A percentile compares a stretch with the other conserved stretches of the same genome.
These are phyloP conservation scores for Dioszegia crocea DNA, from an alignment of 768 basidiomycete species.

Conservation along the genomic window DNA sequence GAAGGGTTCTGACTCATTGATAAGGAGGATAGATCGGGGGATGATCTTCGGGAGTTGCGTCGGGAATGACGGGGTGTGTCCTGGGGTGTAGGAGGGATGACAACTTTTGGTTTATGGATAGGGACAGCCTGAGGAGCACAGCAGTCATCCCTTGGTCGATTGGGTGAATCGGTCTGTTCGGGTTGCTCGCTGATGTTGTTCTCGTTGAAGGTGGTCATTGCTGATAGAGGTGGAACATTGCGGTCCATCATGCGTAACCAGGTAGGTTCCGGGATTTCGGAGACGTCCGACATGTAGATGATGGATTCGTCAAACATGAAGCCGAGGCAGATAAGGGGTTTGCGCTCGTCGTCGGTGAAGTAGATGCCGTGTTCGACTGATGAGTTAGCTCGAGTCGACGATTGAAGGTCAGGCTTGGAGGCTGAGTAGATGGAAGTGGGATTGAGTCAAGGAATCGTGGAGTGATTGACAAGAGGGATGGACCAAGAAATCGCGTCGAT, in stretches of 20 bases:
- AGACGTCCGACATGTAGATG: constrained; percentile 78
- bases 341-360: constrained; percentile 32
- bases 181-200: neutral
- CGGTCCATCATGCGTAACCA: constrained; percentile 52
- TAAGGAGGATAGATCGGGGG: neutral
- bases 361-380: constrained; percentile 47
- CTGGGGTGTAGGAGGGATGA: constrained; percentile 1
- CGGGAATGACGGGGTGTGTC: neutral
- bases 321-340: constrained; percentile 48
- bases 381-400: neutral
- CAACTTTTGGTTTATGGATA: neutral
- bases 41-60: neutral
- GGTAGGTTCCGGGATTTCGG: constrained; percentile 68
- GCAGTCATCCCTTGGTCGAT: neutral
- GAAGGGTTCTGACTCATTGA: neutral
- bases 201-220: neutral
- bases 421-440: too few species aligned
- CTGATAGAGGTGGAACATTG: neutral
- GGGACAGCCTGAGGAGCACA: neutral
- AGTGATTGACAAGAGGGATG: too few species aligned
- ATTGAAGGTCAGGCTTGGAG: too few species aligned
- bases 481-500: too few species aligned
- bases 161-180: neutral
- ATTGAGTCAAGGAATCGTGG: too few species aligned
- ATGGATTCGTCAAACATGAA: constrained; percentile 58